These are phyloP conservation scores for Chytriomyces hyalinus DNA, from an alignment of 192 early-diverging fungal species.

Conservation along the genomic window DNA sequence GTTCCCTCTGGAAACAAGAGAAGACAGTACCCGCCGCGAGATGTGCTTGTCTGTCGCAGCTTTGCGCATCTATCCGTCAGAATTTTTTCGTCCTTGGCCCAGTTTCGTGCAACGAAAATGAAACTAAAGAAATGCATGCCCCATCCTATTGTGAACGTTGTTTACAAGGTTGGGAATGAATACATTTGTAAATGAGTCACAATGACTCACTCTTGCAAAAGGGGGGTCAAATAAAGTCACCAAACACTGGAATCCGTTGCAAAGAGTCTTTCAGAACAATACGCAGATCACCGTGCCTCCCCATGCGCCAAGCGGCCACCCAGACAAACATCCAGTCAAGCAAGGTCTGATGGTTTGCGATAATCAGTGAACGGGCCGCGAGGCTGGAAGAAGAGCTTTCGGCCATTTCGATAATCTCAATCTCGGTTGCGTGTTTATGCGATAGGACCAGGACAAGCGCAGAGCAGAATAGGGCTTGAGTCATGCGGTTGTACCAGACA, in stretches of 20 bases:
- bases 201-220: not conserved
- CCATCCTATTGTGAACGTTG: slow-evolving; percentile 37
- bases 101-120: slow-evolving; percentile 88
- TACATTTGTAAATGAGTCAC: not conserved
- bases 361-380: slow-evolving; percentile 33
- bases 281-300: slow-evolving; percentile 80
- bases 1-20: slow-evolving; percentile 98
- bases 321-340: slow-evolving; percentile 34
- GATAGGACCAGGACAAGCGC: slow-evolving; percentile 42
- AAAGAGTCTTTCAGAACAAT: slow-evolving; percentile 88
- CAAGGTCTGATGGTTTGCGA: slow-evolving; percentile 56
- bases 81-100: slow-evolving; percentile 68
- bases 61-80: slow-evolving; percentile 59
- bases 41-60: not conserved
- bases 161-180: not conserved
- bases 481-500: slow-evolving; percentile 43
- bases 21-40: slow-evolving; percentile 66
- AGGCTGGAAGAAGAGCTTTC: not conserved
- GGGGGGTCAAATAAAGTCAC: slow-evolving; percentile 45
- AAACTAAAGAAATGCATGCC: slow-evolving; percentile 91
- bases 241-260: slow-evolving; percentile 84
- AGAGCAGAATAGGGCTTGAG: slow-evolving; percentile 47
- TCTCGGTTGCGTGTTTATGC: slow-evolving; percentile 38
- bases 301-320: slow-evolving; percentile 34
- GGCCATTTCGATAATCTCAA: slow-evolving; percentile 44